Evolutionary conservation across 768 basidiomycete species (phyloP), one percentile per base, ranked within the genome.

Genomic region (Kwoniella newhampshirensis): DNA sequence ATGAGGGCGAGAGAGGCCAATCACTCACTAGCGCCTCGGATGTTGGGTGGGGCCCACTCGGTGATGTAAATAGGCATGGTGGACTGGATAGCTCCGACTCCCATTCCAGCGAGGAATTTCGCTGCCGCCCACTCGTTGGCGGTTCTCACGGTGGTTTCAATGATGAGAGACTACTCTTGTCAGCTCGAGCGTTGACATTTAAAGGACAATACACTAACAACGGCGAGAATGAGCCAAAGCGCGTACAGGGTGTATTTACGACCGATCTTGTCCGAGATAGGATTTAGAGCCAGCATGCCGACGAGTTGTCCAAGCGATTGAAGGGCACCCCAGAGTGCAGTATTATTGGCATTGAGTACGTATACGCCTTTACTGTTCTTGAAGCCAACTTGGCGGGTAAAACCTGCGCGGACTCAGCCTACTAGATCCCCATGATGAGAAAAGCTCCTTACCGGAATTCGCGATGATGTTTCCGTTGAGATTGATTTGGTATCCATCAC

Each of bases 401-500:
- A 32, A 25, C 11, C 11, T 21, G 9, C 42, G 15, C 4, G 11
- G 8, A 43, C 8, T 5, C 42, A 15, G 4, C 17, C 4, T 4
- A 3, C 4, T 9, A 43, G 15, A 5, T 5, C 5, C 42, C 26
- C 42, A 43, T 25, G 42, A 23, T 43, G 9, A 43, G 17, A 13
- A 25, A 20, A 15, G n/a, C n/a, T 43, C 21, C 20, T 43, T 43
- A 26, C 54, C 54, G 13, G 27, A 11, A 20, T 46, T 47, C 2
- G 54, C 44, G 36, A 47, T 47, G 45, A 56, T 36, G 27, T 56
- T 48, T 2, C 53, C 37, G 15, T 18, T 20, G 8, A n/a, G 26
- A 27, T 25, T 45, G 17, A 47, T 28, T 40, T 59, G 57, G 42
- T 59, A 59, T 1, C 57, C 57, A 46, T 59, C 57, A 12, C 42